Evolutionary conservation across 306 rosid genomes (phyloP), one percentile per base, ranked within the genome.

Genomic region (Cucumis melo): DNA sequence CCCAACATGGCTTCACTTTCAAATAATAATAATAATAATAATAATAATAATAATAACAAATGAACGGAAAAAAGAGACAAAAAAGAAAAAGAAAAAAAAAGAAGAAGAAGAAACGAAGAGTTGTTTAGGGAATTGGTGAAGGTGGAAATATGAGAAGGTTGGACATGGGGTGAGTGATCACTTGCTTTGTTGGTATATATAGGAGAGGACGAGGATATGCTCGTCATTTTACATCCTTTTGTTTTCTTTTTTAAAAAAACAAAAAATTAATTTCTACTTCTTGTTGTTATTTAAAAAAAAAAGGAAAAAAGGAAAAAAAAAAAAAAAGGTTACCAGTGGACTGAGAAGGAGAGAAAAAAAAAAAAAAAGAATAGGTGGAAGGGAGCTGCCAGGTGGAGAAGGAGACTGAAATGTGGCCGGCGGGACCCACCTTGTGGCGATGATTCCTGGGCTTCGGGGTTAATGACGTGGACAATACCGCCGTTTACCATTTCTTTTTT

Each of bases 1-100:
- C 95, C 98, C 87, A 91, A 83, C 98, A 94, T 93, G 64, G 21
- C 84, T 76, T 1, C 27, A 79, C 5, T 13, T 78, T n/a, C 8
- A 1, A 32, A 32, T 32, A 32, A 32, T 32, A 32, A 32, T 32
- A 32, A 32, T 32, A 32, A 32, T 32, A 32, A 32, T 3, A 32
- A 32, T 3, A 32, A 32, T 32, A 32, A 32, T 32, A 32, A 32
- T 3, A 32, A 32, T 3, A 32, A 32, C 3, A 59, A 24, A 1
- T 5, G 10, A 75, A 51, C 4, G 10, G 61, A 14, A 10, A 9
- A 46, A 14, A 14, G 2, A 17, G 16, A 8, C 0, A 0, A 12
- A 5, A 5, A 21, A n/a, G 1, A 7, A 38, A 17, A 38, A 14
- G 13, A 48, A 48, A 0, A 5, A 15, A 3, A 50, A 4, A 1